Evolutionary conservation across 306 rosid species (phyloP).

Genomic region (Styphnolobium japonicum): DNA sequence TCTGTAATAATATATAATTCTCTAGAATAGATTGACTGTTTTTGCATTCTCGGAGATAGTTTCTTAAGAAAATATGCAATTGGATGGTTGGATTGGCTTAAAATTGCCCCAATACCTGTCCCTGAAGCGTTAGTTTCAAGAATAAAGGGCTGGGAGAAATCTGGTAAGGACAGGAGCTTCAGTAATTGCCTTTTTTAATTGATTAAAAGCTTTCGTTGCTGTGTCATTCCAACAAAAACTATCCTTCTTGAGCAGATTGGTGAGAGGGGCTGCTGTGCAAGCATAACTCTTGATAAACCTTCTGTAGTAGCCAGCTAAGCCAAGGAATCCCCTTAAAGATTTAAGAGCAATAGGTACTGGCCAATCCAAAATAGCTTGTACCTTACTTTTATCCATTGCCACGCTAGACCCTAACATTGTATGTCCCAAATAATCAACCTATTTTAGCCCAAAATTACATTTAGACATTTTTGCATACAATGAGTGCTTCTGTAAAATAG

Average conservation of each 20-base stretch:
- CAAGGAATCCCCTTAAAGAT: neutral
- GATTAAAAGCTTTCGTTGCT: neutral
- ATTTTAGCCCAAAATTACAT: neutral
- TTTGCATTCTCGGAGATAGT: neutral
- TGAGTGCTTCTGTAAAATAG: neutral
- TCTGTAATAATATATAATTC: neutral
- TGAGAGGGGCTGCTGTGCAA: neutral
- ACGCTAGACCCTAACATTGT: neutral
- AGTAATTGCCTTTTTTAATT: neutral
- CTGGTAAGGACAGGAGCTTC: neutral
- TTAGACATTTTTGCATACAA: neutral
- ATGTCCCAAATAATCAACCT: neutral
- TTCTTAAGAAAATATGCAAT: neutral
- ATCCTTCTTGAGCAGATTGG: neutral
- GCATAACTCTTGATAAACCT: neutral
- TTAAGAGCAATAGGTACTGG: neutral
- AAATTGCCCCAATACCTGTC: neutral
- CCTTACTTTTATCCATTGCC: neutral
- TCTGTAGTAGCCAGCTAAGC: neutral
- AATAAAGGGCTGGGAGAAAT: neutral
- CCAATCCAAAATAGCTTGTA: neutral
- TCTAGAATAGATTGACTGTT: neutral
- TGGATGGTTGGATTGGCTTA: neutral
- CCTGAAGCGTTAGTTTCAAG: neutral
- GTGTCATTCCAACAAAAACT: neutral